Base-by-base conservation (phyloP, 257 asterid species). In the Solanum pinnatisectum region DNA sequence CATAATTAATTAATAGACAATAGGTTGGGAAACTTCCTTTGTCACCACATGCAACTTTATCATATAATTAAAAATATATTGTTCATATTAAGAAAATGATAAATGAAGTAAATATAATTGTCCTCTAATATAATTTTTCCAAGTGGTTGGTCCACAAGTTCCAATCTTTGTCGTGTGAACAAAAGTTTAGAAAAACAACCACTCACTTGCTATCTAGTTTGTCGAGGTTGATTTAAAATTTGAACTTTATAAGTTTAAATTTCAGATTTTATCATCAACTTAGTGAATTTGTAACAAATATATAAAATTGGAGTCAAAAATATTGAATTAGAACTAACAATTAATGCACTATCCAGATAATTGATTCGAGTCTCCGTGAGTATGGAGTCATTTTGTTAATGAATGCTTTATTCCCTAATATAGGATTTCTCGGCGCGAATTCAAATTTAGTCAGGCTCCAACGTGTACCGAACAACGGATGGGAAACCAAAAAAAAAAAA, bases 341-440 rank as follows among this genome's bases (percentile, higher is more conserved):
- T 20, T 20, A 56, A 56, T 56, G n/a, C n/a, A 56, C 5, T 56
- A 20, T 2, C 25, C 4, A 56, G 4, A 56, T 56, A 20, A 56
- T 56, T 56, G 3, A 10, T 56, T 56, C 4, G 11, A 56, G 10
- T 56, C n/a, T 7, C 0, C 4, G 7, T 56, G 65, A 7, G 4
- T 3, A 56, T 2, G 1, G 3, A 20, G 2, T 56, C 10, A 0
- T 56, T 3, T 52, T 52, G 9, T 3, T 52, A 18, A 2, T 11
- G 11, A 56, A 22, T 1, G 4, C 1, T 18, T 56, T 3, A 18
- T 8, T 8, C 0, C 2, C 1, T 56, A 56, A 1, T 20, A 1
- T 56, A 10, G 3, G 1, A 20, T 3, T 56, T 56, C 3, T 3
- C 4, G 1, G 11, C 25, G 2, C 0, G 5, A 20, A 56, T 52